phyloP scores from a whole-genome alignment of 208 protist species.

The Kentomonas sorsogonicus region DNA sequence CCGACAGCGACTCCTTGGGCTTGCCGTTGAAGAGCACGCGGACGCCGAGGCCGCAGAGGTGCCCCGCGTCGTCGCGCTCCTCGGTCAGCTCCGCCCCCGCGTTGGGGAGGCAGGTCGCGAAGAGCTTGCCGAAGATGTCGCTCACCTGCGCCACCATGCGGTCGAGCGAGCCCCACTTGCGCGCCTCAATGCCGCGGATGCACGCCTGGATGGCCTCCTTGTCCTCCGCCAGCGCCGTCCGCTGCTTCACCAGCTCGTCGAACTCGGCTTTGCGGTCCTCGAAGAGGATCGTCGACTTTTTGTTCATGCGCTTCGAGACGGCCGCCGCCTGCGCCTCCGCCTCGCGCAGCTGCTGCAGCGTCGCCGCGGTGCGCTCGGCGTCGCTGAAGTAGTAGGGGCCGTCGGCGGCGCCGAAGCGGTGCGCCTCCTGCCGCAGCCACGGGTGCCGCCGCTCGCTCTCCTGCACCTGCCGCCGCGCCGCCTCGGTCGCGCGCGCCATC shows the following conservation, averaged over 20 bases:
- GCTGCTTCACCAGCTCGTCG: constrained; percentile 95
- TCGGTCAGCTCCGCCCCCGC: constrained; percentile 88
- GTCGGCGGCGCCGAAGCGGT: constrained; percentile 34
- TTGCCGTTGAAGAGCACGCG: constrained; percentile 96
- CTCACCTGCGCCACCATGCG: constrained; percentile 95
- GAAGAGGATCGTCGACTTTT: constrained; percentile 93
- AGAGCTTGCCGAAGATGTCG: constrained; percentile 97
- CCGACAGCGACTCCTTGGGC: constrained; percentile 97
- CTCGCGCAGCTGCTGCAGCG: constrained; percentile 67
- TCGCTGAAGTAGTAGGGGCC: constrained; percentile 71
- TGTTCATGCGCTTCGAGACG: constrained; percentile 83
- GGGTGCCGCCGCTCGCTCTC: constrained; percentile 59
- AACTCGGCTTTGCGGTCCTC: constrained; percentile 96
- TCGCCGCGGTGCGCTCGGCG: constrained; percentile 41
- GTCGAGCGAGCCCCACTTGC: constrained; percentile 97
- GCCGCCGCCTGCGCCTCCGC: constrained; percentile 61
- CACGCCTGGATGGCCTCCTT: constrained; percentile 94
- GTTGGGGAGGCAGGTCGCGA: constrained; percentile 96
- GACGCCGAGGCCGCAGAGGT: constrained; percentile 92
- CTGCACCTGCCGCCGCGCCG: constrained; percentile 33
- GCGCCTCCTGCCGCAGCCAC: constrained; percentile 46
- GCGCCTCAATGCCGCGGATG: constrained; percentile 96
- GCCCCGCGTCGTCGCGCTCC: constrained; percentile 66
- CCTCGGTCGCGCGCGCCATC: constrained; percentile 38
- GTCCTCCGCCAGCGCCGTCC: constrained; percentile 90